A percentile compares a stretch with the other conserved stretches of the same genome.
Conservation (phyloP, 2,329 filamentous ascomycete species). For the Cladosporium sp. region DNA sequence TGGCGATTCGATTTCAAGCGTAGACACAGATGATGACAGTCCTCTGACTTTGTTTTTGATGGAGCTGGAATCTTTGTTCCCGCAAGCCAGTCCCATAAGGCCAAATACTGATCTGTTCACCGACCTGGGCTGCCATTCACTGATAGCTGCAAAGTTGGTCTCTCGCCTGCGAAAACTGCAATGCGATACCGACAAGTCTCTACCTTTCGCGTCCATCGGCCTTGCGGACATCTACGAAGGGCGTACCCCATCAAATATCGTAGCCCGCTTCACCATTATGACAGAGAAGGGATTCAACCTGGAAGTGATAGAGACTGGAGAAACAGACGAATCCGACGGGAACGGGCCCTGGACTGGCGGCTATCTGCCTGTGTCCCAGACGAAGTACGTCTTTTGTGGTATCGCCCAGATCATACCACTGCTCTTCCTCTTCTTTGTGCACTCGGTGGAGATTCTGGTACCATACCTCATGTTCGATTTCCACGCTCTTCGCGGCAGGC, state of each 20-base stretch:
- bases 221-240: conserved; percentile 32
- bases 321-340: conserved; percentile 20
- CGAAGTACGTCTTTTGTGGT: conserved; percentile 28
- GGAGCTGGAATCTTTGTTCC: conserved; percentile 46
- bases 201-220: conserved; percentile 31
- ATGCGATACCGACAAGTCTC: conserved; percentile 20
- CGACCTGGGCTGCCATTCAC: conserved; percentile 73
- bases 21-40: conserved; percentile 2
- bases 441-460: conserved; percentile 30
- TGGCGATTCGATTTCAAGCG: not conserved
- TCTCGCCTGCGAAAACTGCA: conserved; percentile 26
- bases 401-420: conserved; percentile 29
- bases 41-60: conserved; percentile 23
- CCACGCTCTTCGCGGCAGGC: conserved; percentile 18
- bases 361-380: conserved; percentile 25
- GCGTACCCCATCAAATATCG: conserved; percentile 28
- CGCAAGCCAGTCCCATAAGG: conserved; percentile 39
- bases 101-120: conserved; percentile 65
- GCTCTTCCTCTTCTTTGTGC: conserved; percentile 30
- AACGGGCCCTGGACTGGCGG: conserved; percentile 29
- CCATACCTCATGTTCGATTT: conserved; percentile 31
- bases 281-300: conserved; percentile 21
- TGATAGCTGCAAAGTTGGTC: conserved; percentile 57
- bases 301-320: conserved; percentile 21
- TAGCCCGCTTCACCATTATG: conserved; percentile 23